These are phyloP conservation scores for Xylaria sp. DNA, from an alignment of 2,329 filamentous ascomycete species.

Conservation along the genomic window DNA sequence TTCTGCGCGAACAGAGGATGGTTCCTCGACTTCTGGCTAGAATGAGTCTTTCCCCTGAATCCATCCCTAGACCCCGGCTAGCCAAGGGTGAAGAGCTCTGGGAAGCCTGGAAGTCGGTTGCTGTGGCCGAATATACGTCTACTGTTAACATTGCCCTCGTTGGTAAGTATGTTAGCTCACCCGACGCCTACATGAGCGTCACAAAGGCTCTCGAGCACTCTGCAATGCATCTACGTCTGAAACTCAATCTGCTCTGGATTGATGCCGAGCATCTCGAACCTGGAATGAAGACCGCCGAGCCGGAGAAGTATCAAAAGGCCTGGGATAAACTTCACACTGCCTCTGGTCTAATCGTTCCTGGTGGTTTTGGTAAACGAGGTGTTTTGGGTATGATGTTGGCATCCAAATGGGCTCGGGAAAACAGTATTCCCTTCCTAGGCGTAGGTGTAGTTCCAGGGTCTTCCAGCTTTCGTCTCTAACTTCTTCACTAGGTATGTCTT, in stretches of 20 bases:
- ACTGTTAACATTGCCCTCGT: conserved; percentile 85
- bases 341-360: conserved; percentile 73
- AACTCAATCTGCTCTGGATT: conserved; percentile 84
- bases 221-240: conserved; percentile 84
- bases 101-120: conserved; percentile 82
- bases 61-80: conserved; percentile 63
- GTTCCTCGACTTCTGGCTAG: conserved; percentile 70
- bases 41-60: conserved; percentile 70
- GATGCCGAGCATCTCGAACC: conserved; percentile 87
- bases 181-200: conserved; percentile 87
- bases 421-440: conserved; percentile 84
- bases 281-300: conserved; percentile 67
- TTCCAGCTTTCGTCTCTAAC: neutral
- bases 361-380: conserved; percentile 82
- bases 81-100: conserved; percentile 76
- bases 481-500: neutral
- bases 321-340: conserved; percentile 84
- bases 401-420: conserved; percentile 86
- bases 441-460: conserved; percentile 19
- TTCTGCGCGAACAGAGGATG: conserved; percentile 84
- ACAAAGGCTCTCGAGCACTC: conserved; percentile 89
- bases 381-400: conserved; percentile 91
- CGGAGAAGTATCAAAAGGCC: conserved; percentile 82
- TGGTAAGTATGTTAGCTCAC: conserved; percentile 89
- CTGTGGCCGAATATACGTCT: conserved; percentile 73